Base-by-base conservation (phyloP, 2,329 filamentous ascomycete genomes). In the Coniochaeta hoffmannii region DNA sequence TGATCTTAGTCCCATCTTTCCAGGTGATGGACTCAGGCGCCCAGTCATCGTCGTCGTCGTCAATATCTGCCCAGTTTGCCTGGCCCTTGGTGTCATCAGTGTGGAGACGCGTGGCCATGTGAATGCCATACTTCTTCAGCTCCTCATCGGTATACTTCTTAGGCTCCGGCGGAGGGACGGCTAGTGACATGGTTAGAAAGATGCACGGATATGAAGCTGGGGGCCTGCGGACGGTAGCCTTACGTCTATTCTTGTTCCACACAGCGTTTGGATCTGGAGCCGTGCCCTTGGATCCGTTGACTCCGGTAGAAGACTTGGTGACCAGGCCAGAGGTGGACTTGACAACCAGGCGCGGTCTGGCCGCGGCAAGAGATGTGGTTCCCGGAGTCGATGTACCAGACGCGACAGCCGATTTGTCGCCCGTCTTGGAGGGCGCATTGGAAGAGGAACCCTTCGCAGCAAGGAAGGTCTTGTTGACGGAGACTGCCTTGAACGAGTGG, bases 161-260 rank as follows among this genome's bases (percentile, higher is more conserved):
- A 4, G 87, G 85, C 58, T 90, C 88, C 7, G 87, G 84, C 7
- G 80, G 79, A 54, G 85, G 80, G 7, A 77, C 76, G 53, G 83
- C 83, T 87, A 62, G 9, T n/a, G 5, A 12, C 35, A 10, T 12
- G 58, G n/a, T 65, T 36, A 65, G 62, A 53, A 54, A 53, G 24
- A 31, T 12, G 17, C 24, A 9, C 24, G n/a, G 24, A 50, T 4
- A 15, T 51, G n/a, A 24, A 34, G 32, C 6, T 15, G n/a, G 36
- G 36, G 6, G n/a, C 15, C 22, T 19, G 26, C 8, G 36, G 46
- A 30, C 24, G 17, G 46, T 15, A 19, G 30, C 75, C 86, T 68
- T 81, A 87, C 89, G 88, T 76, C 86, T 80, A 68, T 94, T 95
- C 72, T 91, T 92, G 73, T 94, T 95, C 90, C 90, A 95, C 38